Evolutionary conservation across 305 asterid species (phyloP), one percentile per base, ranked within the genome.

Genomic region (Solanum hybrid): DNA sequence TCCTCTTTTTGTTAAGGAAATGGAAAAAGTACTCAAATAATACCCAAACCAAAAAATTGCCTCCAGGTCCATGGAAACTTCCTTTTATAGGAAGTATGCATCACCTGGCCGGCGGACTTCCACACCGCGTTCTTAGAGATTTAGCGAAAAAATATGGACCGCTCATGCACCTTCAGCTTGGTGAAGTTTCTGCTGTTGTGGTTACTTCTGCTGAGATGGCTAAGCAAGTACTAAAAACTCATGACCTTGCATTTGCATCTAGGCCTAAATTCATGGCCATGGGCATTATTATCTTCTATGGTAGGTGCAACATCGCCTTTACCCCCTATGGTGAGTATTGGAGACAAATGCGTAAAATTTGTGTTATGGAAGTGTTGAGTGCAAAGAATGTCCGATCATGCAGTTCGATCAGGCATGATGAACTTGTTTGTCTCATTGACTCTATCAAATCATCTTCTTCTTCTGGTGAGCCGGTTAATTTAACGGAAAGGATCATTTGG

Each of bases 261-360:
- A 61, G 78, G n/a, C 89, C 89, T 5, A 69, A 14, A 37, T 40
- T 86, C 37, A 14, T 34, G 76, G 88, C 88, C 46, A 46, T 91
- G 1, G 51, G 89, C 81, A 86, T 92, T 11, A 86, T 92, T 12
- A 64, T 93, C 40, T 91, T 92, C 79, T 94, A 94, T 57, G 89
- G 90, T 40, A 86, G 82, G 31, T 33, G 89, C 2, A 92, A 90
- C 42, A 89, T 94, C 1, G 91, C 90, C 14, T 92, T 94, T 64
- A 46, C 91, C 64, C 93, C 95, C 12, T 74, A 74, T 0, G 94
- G 94, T 4, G 93, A 92, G 1, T 95, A 92, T 90, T 94, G 96
- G 95, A 91, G 90, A 83, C 95, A 95, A 88, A 91, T 95, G 93
- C 35, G 90, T 14, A 92, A 91, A 79, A 89, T 92, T 37, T 75